These are phyloP conservation scores for Candida adriatica DNA, from an alignment of 805 yeast species.

Conservation along the genomic window DNA sequence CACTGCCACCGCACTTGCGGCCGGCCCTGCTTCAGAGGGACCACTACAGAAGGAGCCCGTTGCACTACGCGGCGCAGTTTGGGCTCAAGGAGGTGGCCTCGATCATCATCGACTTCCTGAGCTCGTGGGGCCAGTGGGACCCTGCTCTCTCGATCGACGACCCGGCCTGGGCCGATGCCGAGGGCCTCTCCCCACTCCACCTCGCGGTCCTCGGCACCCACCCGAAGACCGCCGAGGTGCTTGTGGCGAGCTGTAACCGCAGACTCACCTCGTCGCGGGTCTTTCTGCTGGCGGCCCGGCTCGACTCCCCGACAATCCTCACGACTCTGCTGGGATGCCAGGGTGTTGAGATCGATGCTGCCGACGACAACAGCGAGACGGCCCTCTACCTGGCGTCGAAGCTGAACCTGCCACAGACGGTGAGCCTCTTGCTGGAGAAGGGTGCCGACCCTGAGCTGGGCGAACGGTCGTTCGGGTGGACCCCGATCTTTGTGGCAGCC, in stretches of 20 bases:
- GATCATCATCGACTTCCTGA: conserved; percentile 48
- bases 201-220: conserved; percentile 79
- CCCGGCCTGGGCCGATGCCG: conserved; percentile 63
- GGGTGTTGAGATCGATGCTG: conserved; percentile 58
- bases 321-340: conserved; percentile 44
- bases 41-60: conserved; percentile 72
- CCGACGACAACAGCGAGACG: conserved; percentile 64
- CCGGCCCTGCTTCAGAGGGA: conserved; percentile 60
- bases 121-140: conserved; percentile 54
- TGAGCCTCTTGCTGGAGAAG: conserved; percentile 43
- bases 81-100: conserved; percentile 64
- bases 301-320: conserved; percentile 54
- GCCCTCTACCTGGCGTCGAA: conserved; percentile 78
- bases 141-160: conserved; percentile 48
- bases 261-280: conserved; percentile 46
- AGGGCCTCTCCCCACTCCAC: conserved; percentile 74
- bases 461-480: conserved; percentile 85
- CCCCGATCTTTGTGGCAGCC: conserved; percentile 86
- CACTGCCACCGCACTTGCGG: conserved; percentile 47
- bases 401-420: conserved; percentile 46
- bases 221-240: conserved; percentile 60
- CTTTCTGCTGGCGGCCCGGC: conserved; percentile 52
- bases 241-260: conserved; percentile 40
- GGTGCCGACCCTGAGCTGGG: conserved; percentile 72
- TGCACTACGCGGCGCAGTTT: conserved; percentile 85